These are phyloP conservation scores for Phytopythium oedochilum DNA, from an alignment of 352 stramenopile species.

Conservation along the genomic window DNA sequence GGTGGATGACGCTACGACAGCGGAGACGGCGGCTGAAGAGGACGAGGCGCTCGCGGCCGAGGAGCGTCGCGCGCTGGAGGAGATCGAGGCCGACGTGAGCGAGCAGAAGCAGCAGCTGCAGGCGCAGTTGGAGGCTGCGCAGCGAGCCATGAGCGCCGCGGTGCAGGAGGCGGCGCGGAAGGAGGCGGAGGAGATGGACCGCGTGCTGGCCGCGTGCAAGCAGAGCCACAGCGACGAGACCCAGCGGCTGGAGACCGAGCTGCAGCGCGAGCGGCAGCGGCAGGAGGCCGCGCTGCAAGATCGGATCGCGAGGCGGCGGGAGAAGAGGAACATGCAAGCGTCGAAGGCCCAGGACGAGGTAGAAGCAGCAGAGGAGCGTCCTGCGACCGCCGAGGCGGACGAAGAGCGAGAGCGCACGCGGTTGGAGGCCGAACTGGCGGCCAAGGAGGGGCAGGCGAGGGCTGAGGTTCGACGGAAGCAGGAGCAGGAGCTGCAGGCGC, in stretches of 20 bases:
- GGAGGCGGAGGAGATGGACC: conserved; percentile 27
- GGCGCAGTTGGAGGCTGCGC: conserved; percentile 6
- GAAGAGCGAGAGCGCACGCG: conserved; percentile 29
- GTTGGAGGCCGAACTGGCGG: conserved; percentile 29
- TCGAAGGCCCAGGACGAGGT: not conserved
- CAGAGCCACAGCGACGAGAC: conserved; percentile 25
- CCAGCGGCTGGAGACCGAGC: conserved; percentile 14
- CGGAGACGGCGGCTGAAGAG: not conserved
- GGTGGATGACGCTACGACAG: not conserved
- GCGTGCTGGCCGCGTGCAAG: conserved; percentile 15
- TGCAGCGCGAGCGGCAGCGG: conserved; percentile 32
- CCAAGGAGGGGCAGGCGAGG: conserved; percentile 27
- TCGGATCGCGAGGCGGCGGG: conserved; percentile 45
- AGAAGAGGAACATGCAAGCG: conserved; percentile 19
- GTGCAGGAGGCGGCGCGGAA: conserved; percentile 16
- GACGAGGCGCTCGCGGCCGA: conserved; percentile 7
- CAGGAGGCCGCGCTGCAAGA: conserved; percentile 53
- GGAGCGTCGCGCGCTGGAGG: conserved; percentile 16
- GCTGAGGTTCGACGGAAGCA: conserved; percentile 31
- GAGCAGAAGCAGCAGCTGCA: conserved; percentile 15
- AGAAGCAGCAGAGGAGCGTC: not conserved
- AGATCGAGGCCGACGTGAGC: conserved; percentile 11
- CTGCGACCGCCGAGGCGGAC: not conserved
- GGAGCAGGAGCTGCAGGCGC: conserved; percentile 27
- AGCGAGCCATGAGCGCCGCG: conserved; percentile 2